Percentiles rank a stretch among this genome's conserved stretches.
Conservation (phyloP, 441 rosid genomes). For the Geranium incanum region DNA sequence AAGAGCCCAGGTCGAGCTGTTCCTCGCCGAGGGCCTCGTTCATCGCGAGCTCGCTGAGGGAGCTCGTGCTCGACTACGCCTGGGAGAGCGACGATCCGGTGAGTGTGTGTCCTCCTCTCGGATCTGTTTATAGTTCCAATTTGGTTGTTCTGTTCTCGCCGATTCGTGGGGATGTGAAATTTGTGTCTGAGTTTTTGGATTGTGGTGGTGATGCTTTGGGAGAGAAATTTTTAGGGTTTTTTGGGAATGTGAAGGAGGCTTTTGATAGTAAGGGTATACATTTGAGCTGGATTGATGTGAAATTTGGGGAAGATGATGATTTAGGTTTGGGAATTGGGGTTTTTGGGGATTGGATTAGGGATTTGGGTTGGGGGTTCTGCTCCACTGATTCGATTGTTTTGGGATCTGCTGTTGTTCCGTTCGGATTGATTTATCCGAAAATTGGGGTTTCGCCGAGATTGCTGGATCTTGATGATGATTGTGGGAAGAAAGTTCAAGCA, state of each 20-base stretch:
- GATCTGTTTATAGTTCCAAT: constrained; percentile 40
- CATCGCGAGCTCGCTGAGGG: constrained; percentile 56
- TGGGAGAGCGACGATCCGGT: constrained; percentile 46
- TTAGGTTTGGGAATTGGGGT: constrained; percentile 25
- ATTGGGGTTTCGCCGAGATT: constrained; percentile 36
- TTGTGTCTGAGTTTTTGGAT: too few relatives aligned
- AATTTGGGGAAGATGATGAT: constrained; percentile 11
- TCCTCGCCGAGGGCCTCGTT: constrained; percentile 34
- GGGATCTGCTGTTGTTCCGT: constrained; percentile 59
- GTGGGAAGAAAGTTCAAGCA: constrained; percentile 23
- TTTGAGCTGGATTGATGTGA: constrained; percentile 69
- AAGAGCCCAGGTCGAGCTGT: not conserved
- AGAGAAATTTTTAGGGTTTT: constrained; percentile 33
- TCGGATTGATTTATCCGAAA: constrained; percentile 74
- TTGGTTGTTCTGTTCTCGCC: constrained; percentile 73
- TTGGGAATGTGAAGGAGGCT: constrained; percentile 49
- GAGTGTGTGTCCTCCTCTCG: constrained; percentile 13
- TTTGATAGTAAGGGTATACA: constrained; percentile 63
- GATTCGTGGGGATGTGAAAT: not conserved
- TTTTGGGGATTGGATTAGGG: constrained; percentile 48
- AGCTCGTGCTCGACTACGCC: constrained; percentile 70
- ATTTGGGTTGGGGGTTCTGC: constrained; percentile 80
- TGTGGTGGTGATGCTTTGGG: constrained; percentile 21
- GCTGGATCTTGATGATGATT: constrained; percentile 14
- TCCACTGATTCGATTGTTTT: constrained; percentile 55